Conservation (phyloP, 2,329 filamentous ascomycete species). For the Pseudocercospora ulei region DNA sequence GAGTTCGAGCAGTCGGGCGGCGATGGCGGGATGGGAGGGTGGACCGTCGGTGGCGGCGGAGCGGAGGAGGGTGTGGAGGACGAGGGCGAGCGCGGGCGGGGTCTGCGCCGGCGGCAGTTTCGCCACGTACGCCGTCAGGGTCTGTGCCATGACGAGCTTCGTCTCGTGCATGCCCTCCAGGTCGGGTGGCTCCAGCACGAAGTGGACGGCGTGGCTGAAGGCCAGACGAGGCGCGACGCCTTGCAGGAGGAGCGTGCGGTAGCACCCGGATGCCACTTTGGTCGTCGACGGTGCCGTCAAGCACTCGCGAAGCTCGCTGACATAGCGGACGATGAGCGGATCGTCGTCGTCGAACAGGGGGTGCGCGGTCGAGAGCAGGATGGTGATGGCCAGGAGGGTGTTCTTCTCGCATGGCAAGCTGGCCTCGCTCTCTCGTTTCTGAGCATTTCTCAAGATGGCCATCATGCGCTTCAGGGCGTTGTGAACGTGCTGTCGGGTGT, state of each 20-base stretch:
- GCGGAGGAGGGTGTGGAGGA: constrained; percentile 66
- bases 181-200: constrained; percentile 53
- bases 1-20: constrained; percentile 66
- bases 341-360: constrained; percentile 61
- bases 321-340: constrained; percentile 60
- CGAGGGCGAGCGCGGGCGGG: constrained; percentile 54
- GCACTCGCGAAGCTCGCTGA: constrained; percentile 77
- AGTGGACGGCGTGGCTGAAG: constrained; percentile 65
- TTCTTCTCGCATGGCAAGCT: constrained; percentile 89
- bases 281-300: constrained; percentile 71
- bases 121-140: constrained; percentile 62
- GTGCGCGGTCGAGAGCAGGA: constrained; percentile 67
- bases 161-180: constrained; percentile 72
- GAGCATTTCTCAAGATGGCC: constrained; percentile 64
- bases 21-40: constrained; percentile 58
- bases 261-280: constrained; percentile 82
- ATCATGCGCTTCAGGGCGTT: constrained; percentile 76
- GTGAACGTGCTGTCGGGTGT: constrained; percentile 61
- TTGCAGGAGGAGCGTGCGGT: constrained; percentile 71
- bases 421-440: constrained; percentile 64
- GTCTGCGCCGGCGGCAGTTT: constrained; percentile 37
- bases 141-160: constrained; percentile 59
- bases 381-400: constrained; percentile 73
- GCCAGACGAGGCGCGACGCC: constrained; percentile 56
- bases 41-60: constrained; percentile 54